Percentiles rank a stretch among this genome's conserved stretches.
Evolutionary conservation across 2,329 filamentous ascomycete genomes (phyloP).

Genomic region (Canariomyces notabilis): DNA sequence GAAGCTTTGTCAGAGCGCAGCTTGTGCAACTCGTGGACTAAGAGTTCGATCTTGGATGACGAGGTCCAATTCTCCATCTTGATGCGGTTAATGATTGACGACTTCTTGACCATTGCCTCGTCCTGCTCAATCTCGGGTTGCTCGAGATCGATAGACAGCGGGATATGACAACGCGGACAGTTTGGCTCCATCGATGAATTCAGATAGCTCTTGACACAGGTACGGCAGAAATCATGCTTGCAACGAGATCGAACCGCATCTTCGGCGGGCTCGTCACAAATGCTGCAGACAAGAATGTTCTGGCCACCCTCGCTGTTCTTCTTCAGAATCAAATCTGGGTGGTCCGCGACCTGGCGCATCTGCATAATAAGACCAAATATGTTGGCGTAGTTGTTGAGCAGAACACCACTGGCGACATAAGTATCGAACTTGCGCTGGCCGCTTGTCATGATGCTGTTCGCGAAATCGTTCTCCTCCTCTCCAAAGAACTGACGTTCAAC

Average conservation of each 20-base stretch:
- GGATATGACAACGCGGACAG: constrained; percentile 89
- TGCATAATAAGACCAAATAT: constrained; percentile 99
- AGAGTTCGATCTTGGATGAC: constrained; percentile 94
- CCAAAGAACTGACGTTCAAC: constrained; percentile 95
- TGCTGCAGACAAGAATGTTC: constrained; percentile 85
- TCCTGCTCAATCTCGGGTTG: constrained; percentile 95
- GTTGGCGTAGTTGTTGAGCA: constrained; percentile 97
- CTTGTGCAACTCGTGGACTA: constrained; percentile 90
- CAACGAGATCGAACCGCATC: constrained; percentile 89
- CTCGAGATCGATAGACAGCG: constrained; percentile 84
- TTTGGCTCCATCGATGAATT: constrained; percentile 70
- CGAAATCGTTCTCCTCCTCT: constrained; percentile 93
- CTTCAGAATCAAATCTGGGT: constrained; percentile 89
- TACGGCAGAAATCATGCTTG: constrained; percentile 86
- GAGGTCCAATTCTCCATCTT: constrained; percentile 99
- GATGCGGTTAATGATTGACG: constrained; percentile 96
- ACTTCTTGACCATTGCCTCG: constrained; percentile 81
- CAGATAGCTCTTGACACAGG: constrained; percentile 76
- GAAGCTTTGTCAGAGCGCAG: constrained; percentile 88
- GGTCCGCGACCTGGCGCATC: constrained; percentile 96
- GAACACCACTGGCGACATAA: constrained; percentile 87
- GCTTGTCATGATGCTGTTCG: constrained; percentile 90
- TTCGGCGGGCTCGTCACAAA: constrained; percentile 94
- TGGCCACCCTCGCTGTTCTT: constrained; percentile 81
- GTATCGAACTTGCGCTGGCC: constrained; percentile 87